Evolutionary conservation across 352 stramenopile species (phyloP), one percentile per base, ranked within the genome.

Genomic region (Albugo candida): DNA sequence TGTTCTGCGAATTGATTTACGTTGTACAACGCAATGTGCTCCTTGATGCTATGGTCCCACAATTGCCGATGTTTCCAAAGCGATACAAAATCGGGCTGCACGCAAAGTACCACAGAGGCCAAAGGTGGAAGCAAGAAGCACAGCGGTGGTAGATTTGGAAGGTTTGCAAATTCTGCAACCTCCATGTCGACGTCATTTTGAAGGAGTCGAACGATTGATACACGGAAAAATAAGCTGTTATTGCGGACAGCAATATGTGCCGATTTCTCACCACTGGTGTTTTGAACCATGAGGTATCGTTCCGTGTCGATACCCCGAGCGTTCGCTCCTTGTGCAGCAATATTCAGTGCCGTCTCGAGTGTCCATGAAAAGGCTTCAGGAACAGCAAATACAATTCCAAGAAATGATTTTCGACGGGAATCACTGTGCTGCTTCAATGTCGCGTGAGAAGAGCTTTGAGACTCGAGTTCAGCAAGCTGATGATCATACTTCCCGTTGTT

Each of bases 1-100:
- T 92, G 78, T 53, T 92, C 78, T 1, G 78, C 78, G 41, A 92
- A 88, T 53, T 92, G 78, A 53, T 83, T 85, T 55, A 88, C 88
- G 59, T 92, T 92, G 66, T 92, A 92, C 51, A 92, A 55, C 20
- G 78, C 83, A 51, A 88, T 73, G 35, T 92, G 78, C 48, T 92
- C 75, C 49, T 88, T 92, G 39, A 92, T 71, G 43, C 67, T 87
- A 55, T 88, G 76, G 18, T 92, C 75, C 78, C 78, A 92, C 36
- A 84, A 62, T 46, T 85, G 71, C 18, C 81, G 78, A 42, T 87
- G 64, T 50, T 81, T 83, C 53, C 73, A 78, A 13, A 92, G 51
- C 13, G 66, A 63, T 24, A 60, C 64, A 5, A 84, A 55, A 48
- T 92, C 76, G 2, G 73, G 75, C 19, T 64, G 68, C 11, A 88